Percentiles rank a stretch among this genome's conserved stretches.
phyloP scores from a whole-genome alignment of 176 grass and related monocot species.

The Oryza longistaminata region DNA sequence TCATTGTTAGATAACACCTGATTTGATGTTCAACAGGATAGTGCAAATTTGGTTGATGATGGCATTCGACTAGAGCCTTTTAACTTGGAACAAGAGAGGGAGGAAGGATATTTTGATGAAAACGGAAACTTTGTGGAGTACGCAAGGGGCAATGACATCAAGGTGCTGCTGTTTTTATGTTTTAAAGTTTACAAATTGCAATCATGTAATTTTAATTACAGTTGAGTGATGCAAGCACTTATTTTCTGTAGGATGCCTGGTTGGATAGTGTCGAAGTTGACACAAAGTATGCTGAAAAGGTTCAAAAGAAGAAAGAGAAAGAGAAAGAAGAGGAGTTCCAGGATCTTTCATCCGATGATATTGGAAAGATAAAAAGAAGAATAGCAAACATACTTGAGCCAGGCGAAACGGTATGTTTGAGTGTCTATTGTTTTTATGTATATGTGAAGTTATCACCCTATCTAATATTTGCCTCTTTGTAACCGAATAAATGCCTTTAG shows the following conservation, averaged over 20 bases:
- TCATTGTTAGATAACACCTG: constrained; percentile 39
- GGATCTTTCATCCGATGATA: constrained; percentile 83
- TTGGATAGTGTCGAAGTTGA: constrained; percentile 79
- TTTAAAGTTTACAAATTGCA: not conserved
- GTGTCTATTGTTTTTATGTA: not conserved
- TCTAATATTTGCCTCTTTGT: not conserved
- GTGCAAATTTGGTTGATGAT: constrained; percentile 74
- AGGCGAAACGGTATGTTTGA: constrained; percentile 68
- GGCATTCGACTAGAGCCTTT: constrained; percentile 93
- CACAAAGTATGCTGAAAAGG: constrained; percentile 49
- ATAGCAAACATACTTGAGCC: constrained; percentile 87
- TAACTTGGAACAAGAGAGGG: constrained; percentile 91
- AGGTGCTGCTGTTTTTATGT: constrained; percentile 49
- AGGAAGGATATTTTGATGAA: constrained; percentile 95
- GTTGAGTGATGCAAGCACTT: constrained; percentile 22
- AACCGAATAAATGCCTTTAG: not conserved
- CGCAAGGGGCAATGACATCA: constrained; percentile 72
- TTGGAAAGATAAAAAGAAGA: constrained; percentile 83
- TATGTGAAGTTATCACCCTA: not conserved
- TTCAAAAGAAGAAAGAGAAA: constrained; percentile 44
- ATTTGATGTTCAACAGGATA: constrained; percentile 62
- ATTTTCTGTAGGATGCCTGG: constrained; percentile 81
- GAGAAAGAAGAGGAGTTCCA: constrained; percentile 65
- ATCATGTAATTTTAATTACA: not conserved
- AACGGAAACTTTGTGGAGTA: constrained; percentile 92